Evolutionary conservation across 495 filamentous ascomycete genomes (phyloP).

Genomic region (Delitschia confertaspora): DNA sequence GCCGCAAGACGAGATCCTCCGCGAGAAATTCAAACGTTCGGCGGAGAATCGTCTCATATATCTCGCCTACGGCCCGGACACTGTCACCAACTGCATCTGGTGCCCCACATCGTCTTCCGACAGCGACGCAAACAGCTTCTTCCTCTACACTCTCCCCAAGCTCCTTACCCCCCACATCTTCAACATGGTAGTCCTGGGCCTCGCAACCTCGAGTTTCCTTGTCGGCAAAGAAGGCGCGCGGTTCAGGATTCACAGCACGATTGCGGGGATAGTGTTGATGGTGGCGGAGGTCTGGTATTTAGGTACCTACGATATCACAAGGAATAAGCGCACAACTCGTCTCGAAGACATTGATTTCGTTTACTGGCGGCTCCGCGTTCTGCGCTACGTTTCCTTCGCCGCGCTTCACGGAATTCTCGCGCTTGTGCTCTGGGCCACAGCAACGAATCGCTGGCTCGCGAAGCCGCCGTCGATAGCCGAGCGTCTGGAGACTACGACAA

Average conservation of each 20-base stretch:
- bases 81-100: constrained; percentile 65
- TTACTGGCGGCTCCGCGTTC: constrained; percentile 56
- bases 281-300: constrained; percentile 55
- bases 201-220: constrained; percentile 50
- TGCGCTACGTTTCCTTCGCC: constrained; percentile 51
- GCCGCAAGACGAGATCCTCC: constrained; percentile 52
- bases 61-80: constrained; percentile 67
- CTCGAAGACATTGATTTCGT: constrained; percentile 54
- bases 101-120: constrained; percentile 53
- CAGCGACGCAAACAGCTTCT: constrained; percentile 57
- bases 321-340: constrained; percentile 49
- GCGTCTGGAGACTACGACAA: constrained; percentile 37
- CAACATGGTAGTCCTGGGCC: constrained; percentile 59
- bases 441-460: constrained; percentile 64
- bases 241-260: constrained; percentile 63
- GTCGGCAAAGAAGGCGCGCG: constrained; percentile 47
- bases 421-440: constrained; percentile 57
- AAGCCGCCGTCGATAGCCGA: constrained; percentile 44
- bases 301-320: constrained; percentile 50
- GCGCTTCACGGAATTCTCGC: constrained; percentile 54
- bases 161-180: constrained; percentile 67
- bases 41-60: constrained; percentile 70
- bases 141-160: constrained; percentile 72
- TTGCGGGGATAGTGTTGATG: constrained; percentile 52
- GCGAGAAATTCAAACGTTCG: constrained; percentile 53